Evolutionary conservation across 805 yeast genomes (phyloP).

Genomic region (Metschnikowia matae): DNA sequence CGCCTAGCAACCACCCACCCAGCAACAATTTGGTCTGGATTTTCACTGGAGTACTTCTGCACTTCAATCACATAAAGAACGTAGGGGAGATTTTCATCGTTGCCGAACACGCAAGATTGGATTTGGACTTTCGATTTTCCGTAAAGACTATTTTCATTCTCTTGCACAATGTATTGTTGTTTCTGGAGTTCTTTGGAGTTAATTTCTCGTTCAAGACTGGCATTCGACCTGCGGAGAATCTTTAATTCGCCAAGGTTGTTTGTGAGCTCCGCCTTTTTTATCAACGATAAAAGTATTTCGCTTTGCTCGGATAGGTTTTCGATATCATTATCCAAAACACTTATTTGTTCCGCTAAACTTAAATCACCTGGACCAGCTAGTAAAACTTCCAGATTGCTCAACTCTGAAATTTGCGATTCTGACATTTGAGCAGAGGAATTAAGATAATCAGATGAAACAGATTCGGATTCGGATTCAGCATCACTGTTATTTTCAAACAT

Average conservation of each 20-base stretch:
- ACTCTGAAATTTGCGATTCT: conserved; percentile 10
- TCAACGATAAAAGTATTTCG: conserved; percentile 59
- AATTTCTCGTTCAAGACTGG: conserved; percentile 68
- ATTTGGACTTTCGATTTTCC: conserved; percentile 57
- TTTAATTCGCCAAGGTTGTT: conserved; percentile 68
- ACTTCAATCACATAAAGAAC: conserved; percentile 76
- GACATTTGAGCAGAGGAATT: conserved; percentile 4
- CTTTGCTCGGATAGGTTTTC: conserved; percentile 58
- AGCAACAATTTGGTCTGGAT: conserved; percentile 49
- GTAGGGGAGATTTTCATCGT: conserved; percentile 44
- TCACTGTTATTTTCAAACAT: conserved; percentile 36
- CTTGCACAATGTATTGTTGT: conserved; percentile 81
- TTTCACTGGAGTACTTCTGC: conserved; percentile 42
- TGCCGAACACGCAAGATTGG: conserved; percentile 52
- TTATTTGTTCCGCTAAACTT: conserved; percentile 63
- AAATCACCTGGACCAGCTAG: conserved; percentile 68
- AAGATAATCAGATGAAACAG: conserved; percentile 21
- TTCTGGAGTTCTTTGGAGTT: conserved; percentile 65
- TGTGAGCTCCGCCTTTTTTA: conserved; percentile 80
- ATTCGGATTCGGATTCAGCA: conserved; percentile 31
- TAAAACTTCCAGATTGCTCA: conserved; percentile 32
- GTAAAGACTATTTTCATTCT: conserved; percentile 70
- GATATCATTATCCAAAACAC: conserved; percentile 53
- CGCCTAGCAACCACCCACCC: conserved; percentile 92
- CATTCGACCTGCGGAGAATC: conserved; percentile 62